Conservation (phyloP, 176 grass and related monocot genomes). For the Oryza brachyantha region DNA sequence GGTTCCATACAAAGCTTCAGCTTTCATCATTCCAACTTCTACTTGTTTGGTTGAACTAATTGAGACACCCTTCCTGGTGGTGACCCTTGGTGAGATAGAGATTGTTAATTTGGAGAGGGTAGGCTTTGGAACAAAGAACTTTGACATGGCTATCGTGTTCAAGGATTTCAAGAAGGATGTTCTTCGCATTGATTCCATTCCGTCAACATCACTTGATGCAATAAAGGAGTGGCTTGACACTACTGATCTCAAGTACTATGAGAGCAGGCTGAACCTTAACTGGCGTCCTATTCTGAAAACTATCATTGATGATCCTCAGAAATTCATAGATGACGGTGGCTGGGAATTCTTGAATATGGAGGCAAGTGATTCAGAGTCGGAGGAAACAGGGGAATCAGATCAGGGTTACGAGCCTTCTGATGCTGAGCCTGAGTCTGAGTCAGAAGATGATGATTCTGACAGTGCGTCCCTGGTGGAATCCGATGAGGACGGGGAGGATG, state of each 20-base stretch:
- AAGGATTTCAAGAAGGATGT: conserved; percentile 94
- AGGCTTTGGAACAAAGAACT: conserved; percentile 83
- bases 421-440: conserved; percentile 65
- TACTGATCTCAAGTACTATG: conserved; percentile 93
- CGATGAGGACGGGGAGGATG: conserved; percentile 55
- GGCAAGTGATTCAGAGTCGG: conserved; percentile 79
- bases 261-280: conserved; percentile 84
- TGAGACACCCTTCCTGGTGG: conserved; percentile 78
- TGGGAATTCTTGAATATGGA: conserved; percentile 96
- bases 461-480: conserved; percentile 61
- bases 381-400: conserved; percentile 78
- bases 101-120: conserved; percentile 95
- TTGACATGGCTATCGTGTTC: conserved; percentile 94
- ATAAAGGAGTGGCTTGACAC: conserved; percentile 97
- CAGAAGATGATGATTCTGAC: conserved; percentile 59
- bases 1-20: conserved; percentile 74
- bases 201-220: conserved; percentile 57
- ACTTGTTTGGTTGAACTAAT: conserved; percentile 84
- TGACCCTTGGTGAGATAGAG: conserved; percentile 76
- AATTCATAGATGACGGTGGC: conserved; percentile 82
- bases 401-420: conserved; percentile 79
- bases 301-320: conserved; percentile 74
- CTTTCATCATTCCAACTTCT: conserved; percentile 88
- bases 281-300: conserved; percentile 96
- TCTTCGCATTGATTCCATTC: conserved; percentile 85